Conservation (phyloP, 345 rosid genomes). For the Eucalyptus tenuipes region DNA sequence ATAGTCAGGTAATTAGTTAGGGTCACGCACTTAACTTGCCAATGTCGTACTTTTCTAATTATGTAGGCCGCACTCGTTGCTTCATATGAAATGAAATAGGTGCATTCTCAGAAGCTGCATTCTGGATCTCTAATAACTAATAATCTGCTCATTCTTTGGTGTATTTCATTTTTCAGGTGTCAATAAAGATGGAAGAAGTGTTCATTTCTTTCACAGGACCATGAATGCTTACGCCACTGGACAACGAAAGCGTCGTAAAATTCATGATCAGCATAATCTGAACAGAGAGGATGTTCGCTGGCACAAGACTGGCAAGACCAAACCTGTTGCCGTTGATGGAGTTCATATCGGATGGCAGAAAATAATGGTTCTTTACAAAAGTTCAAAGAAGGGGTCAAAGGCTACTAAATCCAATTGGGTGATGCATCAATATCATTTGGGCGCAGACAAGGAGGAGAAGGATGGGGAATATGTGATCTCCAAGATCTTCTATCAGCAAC, state of each 20-base stretch:
- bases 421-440: slow-evolving; percentile 87
- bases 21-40: neutral
- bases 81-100: neutral
- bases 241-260: slow-evolving; percentile 81
- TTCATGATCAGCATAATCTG: slow-evolving; percentile 27
- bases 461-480: slow-evolving; percentile 73
- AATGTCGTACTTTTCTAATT: neutral
- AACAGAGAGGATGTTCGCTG: slow-evolving; percentile 65
- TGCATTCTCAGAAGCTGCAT: neutral
- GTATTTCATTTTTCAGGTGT: slow-evolving; percentile 39
- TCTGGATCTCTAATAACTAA: neutral
- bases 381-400: slow-evolving; percentile 55
- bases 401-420: slow-evolving; percentile 82
- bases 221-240: slow-evolving; percentile 87
- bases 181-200: slow-evolving; percentile 69
- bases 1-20: neutral
- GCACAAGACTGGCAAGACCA: slow-evolving; percentile 97
- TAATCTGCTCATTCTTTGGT: neutral
- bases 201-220: slow-evolving; percentile 72
- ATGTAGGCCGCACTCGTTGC: neutral
- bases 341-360: slow-evolving; percentile 71
- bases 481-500: slow-evolving; percentile 52
- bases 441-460: slow-evolving; percentile 55
- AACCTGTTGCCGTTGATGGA: slow-evolving; percentile 46
- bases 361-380: slow-evolving; percentile 85